These are phyloP conservation scores for Fusarium sp. DNA, from an alignment of 2,329 filamentous ascomycete species.

Conservation along the genomic window DNA sequence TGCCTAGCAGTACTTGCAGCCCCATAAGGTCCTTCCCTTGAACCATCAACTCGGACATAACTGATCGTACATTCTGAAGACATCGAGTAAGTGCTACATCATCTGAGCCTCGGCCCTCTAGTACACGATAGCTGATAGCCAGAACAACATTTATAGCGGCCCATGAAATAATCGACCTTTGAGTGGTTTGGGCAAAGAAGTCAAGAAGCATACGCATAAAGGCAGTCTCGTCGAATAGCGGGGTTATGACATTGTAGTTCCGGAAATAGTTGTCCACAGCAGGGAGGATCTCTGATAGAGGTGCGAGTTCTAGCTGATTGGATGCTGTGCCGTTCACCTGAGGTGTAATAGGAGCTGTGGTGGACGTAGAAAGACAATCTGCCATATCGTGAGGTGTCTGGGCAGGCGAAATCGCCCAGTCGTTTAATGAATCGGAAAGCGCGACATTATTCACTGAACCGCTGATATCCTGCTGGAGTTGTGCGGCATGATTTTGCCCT, in stretches of 20 bases:
- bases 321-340: neutral
- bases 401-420: neutral
- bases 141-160: constrained; percentile 54
- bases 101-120: constrained; percentile 37
- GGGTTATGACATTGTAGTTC: constrained; percentile 42
- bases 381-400: neutral
- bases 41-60: constrained; percentile 51
- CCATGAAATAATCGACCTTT: constrained; percentile 43
- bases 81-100: constrained; percentile 43
- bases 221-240: constrained; percentile 51
- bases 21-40: constrained; percentile 49
- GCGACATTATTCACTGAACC: neutral
- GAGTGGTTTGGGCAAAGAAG: constrained; percentile 47
- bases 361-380: neutral
- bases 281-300: constrained; percentile 35
- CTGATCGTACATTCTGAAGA: constrained; percentile 50
- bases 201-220: constrained; percentile 53
- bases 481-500: neutral
- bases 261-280: constrained; percentile 41
- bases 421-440: neutral
- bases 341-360: neutral
- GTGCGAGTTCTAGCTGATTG: constrained; percentile 29
- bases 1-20: constrained; percentile 52
- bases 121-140: constrained; percentile 48
- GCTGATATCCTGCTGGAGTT: neutral